A percentile compares a stretch with the other conserved stretches of the same genome.
phyloP scores from a whole-genome alignment of 2,329 filamentous ascomycete genomes.

The Verticillium isaacii region DNA sequence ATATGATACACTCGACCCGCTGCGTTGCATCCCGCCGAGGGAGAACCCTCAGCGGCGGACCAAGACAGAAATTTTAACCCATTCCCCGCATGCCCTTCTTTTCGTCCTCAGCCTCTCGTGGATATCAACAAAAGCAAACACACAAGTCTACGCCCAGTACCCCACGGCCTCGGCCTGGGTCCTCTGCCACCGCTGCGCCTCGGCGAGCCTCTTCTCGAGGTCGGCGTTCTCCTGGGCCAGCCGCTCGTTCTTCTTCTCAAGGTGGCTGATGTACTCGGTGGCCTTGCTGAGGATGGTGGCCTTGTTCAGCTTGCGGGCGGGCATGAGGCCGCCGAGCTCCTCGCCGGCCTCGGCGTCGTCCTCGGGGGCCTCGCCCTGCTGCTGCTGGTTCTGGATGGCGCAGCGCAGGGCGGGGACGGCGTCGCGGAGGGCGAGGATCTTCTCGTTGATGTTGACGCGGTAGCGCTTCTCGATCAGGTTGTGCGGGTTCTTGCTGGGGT shows the following conservation, averaged over 20 bases:
- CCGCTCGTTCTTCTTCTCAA: conserved; percentile 27
- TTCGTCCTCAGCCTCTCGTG: neutral
- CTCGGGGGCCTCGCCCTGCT: conserved; percentile 18
- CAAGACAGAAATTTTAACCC: neutral
- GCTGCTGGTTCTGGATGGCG: conserved; percentile 21
- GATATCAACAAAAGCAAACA: too few species aligned
- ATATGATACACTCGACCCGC: neutral
- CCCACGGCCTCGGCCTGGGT: conserved; percentile 5
- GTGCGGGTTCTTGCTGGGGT: conserved; percentile 70
- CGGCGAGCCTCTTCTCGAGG: conserved; percentile 20
- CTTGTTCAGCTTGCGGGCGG: conserved; percentile 36
- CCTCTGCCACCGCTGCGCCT: conserved; percentile 8
- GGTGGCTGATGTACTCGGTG: conserved; percentile 30
- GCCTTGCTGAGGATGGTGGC: conserved; percentile 35
- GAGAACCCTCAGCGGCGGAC: too few species aligned
- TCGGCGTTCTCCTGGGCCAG: conserved; percentile 26
- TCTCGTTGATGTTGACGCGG: conserved; percentile 78
- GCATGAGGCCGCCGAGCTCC: conserved; percentile 24
- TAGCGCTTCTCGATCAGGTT: conserved; percentile 86
- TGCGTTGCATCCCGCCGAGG: too few species aligned
- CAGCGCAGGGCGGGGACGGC: conserved; percentile 51
- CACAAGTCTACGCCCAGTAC: conserved; percentile 2
- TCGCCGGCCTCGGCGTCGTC: conserved; percentile 16
- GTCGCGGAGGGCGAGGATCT: conserved; percentile 71
- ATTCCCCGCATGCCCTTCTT: neutral